Percentiles rank a stretch among this genome's conserved stretches.
Conservation (phyloP, 1,139 yeast genomes). For the Scheffersomyces parashehatae region DNA sequence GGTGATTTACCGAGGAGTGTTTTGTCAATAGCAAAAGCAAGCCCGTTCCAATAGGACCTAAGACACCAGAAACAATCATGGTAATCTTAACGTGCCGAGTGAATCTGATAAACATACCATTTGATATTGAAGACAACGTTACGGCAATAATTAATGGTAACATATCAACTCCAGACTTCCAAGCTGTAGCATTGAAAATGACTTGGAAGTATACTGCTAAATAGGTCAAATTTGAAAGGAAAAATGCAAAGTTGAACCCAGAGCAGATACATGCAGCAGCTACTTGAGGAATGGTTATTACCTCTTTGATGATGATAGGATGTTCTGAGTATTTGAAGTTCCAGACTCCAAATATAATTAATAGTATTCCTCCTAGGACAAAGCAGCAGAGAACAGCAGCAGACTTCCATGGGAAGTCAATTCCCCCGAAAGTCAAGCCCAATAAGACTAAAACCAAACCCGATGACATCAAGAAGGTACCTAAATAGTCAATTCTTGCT, state of each 20-base stretch:
- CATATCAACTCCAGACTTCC: conserved; percentile 59
- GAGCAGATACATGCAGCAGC: conserved; percentile 39
- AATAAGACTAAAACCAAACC: conserved; percentile 48
- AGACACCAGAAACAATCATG: conserved; percentile 41
- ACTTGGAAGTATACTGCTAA: conserved; percentile 60
- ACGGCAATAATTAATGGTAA: conserved; percentile 57
- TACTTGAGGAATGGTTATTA: conserved; percentile 38
- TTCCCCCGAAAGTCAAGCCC: conserved; percentile 55
- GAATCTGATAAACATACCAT: conserved; percentile 48
- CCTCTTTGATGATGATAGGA: conserved; percentile 49
- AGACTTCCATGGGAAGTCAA: conserved; percentile 51
- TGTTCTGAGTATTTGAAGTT: conserved; percentile 46
- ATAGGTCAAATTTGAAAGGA: conserved; percentile 46
- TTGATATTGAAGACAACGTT: conserved; percentile 44
- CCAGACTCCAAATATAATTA: conserved; percentile 44
- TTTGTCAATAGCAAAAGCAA: conserved; percentile 41
- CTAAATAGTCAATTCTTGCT: conserved; percentile 47
- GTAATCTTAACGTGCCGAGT: conserved; percentile 52
- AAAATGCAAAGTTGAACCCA: conserved; percentile 42
- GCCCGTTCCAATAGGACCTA: conserved; percentile 56
- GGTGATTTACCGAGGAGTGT: conserved; percentile 32
- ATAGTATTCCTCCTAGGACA: conserved; percentile 51
- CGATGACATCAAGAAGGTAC: conserved; percentile 40
- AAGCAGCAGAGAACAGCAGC: conserved; percentile 57
- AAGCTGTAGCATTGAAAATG: conserved; percentile 46